Evolutionary conservation across 768 basidiomycete species (phyloP).

Genomic region (Chalciporus piperatus): DNA sequence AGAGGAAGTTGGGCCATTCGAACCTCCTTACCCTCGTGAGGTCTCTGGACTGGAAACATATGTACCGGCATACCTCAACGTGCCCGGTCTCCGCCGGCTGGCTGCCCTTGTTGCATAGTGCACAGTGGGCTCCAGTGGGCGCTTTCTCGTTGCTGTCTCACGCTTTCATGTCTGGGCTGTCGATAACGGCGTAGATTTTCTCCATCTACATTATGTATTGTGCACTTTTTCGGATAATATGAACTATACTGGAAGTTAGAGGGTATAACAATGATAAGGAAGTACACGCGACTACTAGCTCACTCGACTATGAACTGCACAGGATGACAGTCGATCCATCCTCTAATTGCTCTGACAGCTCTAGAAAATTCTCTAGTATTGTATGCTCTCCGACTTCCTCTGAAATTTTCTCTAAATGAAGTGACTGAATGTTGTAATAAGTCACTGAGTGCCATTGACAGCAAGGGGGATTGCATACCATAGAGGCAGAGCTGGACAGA

Average conservation of each 20-base stretch:
- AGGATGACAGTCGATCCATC: conserved; percentile 43
- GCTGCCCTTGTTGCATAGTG: conserved; percentile 79
- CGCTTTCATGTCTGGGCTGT: not conserved
- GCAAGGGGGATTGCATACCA: conserved; percentile 9
- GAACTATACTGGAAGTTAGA: conserved; percentile 2
- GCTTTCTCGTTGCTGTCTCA: conserved; percentile 1
- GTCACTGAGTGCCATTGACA: not conserved
- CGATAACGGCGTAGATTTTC: conserved; percentile 5
- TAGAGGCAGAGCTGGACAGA: conserved; percentile 2
- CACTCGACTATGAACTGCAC: conserved; percentile 2
- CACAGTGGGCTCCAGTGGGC: not conserved
- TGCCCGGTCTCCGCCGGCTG: conserved; percentile 83
- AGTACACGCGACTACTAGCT: not conserved
- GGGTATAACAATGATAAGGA: not conserved
- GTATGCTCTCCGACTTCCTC: conserved; percentile 23
- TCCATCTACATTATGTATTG: conserved; percentile 21
- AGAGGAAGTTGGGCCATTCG: conserved; percentile 95
- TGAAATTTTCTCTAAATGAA: conserved; percentile 36
- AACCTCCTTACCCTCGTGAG: conserved; percentile 89
- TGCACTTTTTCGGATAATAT: conserved; percentile 16
- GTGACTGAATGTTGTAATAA: conserved; percentile 38
- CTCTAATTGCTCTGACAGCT: conserved; percentile 48
- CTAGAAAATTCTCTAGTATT: conserved; percentile 46
- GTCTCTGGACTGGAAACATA: conserved; percentile 96
- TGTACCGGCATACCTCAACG: conserved; percentile 87